Evolutionary conservation across 2,329 filamentous ascomycete species (phyloP).

Genomic region (Colletotrichum kahawae): DNA sequence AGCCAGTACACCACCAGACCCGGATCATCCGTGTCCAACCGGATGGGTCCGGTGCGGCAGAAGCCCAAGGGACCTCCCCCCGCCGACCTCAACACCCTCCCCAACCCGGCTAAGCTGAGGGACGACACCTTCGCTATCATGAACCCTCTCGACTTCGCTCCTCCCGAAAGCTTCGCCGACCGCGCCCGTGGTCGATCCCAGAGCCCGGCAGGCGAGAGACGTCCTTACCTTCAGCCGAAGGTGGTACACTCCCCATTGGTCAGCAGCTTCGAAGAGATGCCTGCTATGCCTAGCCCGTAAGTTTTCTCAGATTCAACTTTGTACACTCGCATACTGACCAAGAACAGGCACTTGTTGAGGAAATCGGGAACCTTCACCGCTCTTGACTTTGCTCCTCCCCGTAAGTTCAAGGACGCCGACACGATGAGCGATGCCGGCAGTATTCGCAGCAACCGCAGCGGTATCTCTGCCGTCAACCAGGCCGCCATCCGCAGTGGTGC

Average conservation of each 20-base stretch:
- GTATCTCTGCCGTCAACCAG: conserved; percentile 73
- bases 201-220: conserved; percentile 66
- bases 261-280: conserved; percentile 86
- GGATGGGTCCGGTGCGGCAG: conserved; percentile 35
- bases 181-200: conserved; percentile 72
- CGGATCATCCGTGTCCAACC: conserved; percentile 67
- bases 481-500: conserved; percentile 81
- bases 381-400: conserved; percentile 81
- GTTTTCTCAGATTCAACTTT: conserved; percentile 30
- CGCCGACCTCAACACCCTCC: conserved; percentile 73
- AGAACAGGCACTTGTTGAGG: conserved; percentile 68
- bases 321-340: conserved; percentile 11
- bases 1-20: conserved; percentile 56
- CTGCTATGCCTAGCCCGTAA: conserved; percentile 88
- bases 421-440: conserved; percentile 70
- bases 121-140: conserved; percentile 79
- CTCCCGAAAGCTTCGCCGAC: conserved; percentile 71
- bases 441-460: conserved; percentile 73
- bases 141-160: conserved; percentile 82
- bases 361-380: conserved; percentile 80
- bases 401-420: conserved; percentile 70
- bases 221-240: conserved; percentile 73
- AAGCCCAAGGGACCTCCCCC: conserved; percentile 71
- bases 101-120: conserved; percentile 82
- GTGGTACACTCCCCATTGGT: conserved; percentile 79